Conservation (phyloP, 768 basidiomycete species). For the Dacryopinax primogenitus region DNA sequence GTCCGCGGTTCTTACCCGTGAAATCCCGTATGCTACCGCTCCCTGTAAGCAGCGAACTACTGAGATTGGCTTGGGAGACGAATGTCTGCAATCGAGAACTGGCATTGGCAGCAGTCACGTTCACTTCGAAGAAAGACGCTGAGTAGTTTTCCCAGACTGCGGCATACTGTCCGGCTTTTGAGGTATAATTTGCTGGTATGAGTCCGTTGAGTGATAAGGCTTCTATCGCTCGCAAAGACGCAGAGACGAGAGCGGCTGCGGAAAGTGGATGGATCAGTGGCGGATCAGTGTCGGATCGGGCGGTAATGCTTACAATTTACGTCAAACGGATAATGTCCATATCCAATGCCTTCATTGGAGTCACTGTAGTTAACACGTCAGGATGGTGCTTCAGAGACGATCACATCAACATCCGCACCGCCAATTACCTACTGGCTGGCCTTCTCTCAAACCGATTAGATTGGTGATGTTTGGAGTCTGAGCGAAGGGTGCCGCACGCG, state of each 20-base stretch:
- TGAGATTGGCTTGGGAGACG: constrained; percentile 28
- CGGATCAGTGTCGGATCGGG: background rate
- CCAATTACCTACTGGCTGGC: constrained; percentile 36
- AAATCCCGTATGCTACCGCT: constrained; percentile 9
- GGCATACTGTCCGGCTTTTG: constrained; percentile 22
- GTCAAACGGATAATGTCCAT: constrained; percentile 35
- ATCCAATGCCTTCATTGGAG: constrained; percentile 33
- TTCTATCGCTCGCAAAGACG: constrained; percentile 31
- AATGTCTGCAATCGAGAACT: constrained; percentile 29
- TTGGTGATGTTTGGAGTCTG: constrained; percentile 23
- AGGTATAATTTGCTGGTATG: constrained; percentile 19
- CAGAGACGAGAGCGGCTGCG: constrained; percentile 31
- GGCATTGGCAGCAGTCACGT: constrained; percentile 24
- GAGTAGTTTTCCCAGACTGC: constrained; percentile 31
- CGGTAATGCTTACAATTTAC: constrained; percentile 26
- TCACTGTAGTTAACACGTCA: constrained; percentile 19
- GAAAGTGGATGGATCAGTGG: background rate
- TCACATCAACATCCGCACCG: constrained; percentile 14
- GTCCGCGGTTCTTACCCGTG: background rate
- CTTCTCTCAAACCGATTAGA: constrained; percentile 31
- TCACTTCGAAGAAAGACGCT: constrained; percentile 30
- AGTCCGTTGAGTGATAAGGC: constrained; percentile 25
- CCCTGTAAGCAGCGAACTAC: constrained; percentile 23
- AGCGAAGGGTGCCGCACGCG: constrained; percentile 32
- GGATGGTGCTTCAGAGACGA: background rate